phyloP scores from a whole-genome alignment of 1,284 basidiomycete genomes.

The Ganoderma multipileum region DNA sequence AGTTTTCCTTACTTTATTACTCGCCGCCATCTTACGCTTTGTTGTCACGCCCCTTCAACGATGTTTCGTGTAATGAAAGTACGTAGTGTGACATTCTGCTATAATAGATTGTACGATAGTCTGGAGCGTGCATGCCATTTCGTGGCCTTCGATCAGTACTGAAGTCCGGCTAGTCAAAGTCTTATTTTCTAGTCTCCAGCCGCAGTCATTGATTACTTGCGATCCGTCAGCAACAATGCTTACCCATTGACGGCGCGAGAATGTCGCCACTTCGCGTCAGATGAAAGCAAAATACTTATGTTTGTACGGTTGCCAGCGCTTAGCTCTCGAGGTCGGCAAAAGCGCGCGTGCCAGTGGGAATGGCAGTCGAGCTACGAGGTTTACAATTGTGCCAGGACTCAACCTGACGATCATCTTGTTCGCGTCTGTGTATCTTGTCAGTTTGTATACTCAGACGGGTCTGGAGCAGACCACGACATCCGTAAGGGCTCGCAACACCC shows the following conservation, averaged over 20 bases:
- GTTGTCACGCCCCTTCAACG: slow-evolving; percentile 10
- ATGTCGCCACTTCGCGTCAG: slow-evolving; percentile 15
- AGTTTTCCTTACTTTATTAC: neutral
- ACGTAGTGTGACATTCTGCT: neutral
- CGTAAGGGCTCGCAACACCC: neutral
- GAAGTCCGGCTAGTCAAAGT: neutral
- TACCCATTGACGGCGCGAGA: neutral
- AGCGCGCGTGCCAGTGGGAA: no score
- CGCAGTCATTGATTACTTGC: neutral
- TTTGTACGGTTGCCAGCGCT: neutral
- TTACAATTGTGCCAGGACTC: no score
- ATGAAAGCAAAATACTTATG: neutral
- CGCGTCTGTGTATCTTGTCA: neutral
- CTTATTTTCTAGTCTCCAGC: neutral
- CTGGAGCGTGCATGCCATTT: neutral
- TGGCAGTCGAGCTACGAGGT: no score
- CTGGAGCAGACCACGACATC: neutral
- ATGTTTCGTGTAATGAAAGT: slow-evolving; percentile 13
- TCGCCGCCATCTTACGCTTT: neutral
- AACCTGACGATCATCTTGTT: neutral
- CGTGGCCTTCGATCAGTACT: no score
- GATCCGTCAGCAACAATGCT: neutral
- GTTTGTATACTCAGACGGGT: neutral
- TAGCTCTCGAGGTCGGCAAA: no score
- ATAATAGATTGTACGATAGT: neutral